Evolutionary conservation across 768 basidiomycete species (phyloP).

Genomic region (Scleroderma citrinum): DNA sequence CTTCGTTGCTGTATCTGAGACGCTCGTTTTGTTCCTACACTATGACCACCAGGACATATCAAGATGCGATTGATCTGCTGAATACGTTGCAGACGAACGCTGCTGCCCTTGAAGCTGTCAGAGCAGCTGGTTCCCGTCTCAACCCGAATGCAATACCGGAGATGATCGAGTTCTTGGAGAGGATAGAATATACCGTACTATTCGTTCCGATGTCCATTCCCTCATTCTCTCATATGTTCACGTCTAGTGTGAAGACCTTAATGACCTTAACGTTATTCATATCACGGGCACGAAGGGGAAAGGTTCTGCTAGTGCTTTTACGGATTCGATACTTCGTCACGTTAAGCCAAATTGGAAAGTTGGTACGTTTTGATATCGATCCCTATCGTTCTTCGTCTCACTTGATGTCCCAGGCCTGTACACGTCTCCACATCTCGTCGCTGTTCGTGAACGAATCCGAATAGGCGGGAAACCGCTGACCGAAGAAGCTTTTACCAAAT

Average conservation of each 20-base stretch:
- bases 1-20: constrained; percentile 1
- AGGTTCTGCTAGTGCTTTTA: constrained; percentile 94
- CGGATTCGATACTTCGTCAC: constrained; percentile 77
- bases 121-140: constrained; percentile 61
- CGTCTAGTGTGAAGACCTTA: constrained; percentile 71
- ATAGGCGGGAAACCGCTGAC: constrained; percentile 87
- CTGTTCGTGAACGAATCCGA: constrained; percentile 92
- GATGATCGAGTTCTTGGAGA: constrained; percentile 82
- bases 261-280: constrained; percentile 88
- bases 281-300: constrained; percentile 98
- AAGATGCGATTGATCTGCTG: constrained; percentile 65
- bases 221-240: constrained; percentile 10
- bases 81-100: constrained; percentile 91
- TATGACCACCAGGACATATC: constrained; percentile 58
- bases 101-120: constrained; percentile 79
- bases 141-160: constrained; percentile 68
- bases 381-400: background rate
- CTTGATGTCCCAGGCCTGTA: constrained; percentile 62
- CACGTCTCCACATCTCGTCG: constrained; percentile 94
- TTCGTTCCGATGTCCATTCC: background rate
- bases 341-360: constrained; percentile 72
- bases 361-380: constrained; percentile 42
- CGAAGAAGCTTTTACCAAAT: constrained; percentile 82
- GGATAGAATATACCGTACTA: constrained; percentile 83
- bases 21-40: constrained; percentile 18